A percentile compares a stretch with the other conserved stretches of the same genome.
These are phyloP conservation scores for Trematosphaeria pertusa DNA, from an alignment of 2,329 filamentous ascomycete species.

Conservation along the genomic window DNA sequence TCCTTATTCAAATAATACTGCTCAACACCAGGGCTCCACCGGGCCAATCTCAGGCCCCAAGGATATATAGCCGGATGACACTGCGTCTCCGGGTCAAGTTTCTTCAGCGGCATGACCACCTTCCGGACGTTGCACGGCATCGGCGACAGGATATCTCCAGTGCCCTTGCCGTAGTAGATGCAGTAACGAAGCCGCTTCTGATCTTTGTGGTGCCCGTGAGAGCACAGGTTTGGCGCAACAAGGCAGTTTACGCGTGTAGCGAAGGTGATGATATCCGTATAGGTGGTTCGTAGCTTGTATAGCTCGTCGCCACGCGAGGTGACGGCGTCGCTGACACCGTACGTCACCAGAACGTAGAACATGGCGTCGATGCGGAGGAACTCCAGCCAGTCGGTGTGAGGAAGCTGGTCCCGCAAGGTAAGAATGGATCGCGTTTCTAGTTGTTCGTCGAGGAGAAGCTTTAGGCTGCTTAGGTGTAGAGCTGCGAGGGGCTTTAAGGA, in stretches of 20 bases:
- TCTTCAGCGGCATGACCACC: background rate
- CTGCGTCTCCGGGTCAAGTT: background rate
- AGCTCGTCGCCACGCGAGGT: background rate
- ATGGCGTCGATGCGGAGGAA: background rate
- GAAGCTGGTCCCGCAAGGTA: background rate
- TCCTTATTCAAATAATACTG: background rate
- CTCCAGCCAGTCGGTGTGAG: background rate
- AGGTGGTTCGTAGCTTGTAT: slow-evolving; percentile 1
- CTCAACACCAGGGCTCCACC: background rate
- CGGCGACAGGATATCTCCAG: background rate
- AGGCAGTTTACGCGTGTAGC: slow-evolving; percentile 8
- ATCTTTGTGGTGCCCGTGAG: background rate
- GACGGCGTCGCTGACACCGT: background rate
- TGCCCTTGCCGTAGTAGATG: background rate
- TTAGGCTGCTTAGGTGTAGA: slow-evolving; percentile 10
- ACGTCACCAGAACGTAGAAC: too few relatives aligned
- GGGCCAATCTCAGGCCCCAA: background rate
- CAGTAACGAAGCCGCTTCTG: background rate
- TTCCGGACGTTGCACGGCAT: background rate
- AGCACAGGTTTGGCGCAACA: slow-evolving; percentile 3
- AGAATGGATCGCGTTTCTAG: background rate
- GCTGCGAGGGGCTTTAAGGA: slow-evolving; percentile 1
- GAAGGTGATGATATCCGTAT: slow-evolving; percentile 6
- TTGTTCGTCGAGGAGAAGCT: slow-evolving; percentile 5
- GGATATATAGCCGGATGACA: background rate